Base-by-base conservation (phyloP, 495 filamentous ascomycete species). In the Daldinia grandis region DNA sequence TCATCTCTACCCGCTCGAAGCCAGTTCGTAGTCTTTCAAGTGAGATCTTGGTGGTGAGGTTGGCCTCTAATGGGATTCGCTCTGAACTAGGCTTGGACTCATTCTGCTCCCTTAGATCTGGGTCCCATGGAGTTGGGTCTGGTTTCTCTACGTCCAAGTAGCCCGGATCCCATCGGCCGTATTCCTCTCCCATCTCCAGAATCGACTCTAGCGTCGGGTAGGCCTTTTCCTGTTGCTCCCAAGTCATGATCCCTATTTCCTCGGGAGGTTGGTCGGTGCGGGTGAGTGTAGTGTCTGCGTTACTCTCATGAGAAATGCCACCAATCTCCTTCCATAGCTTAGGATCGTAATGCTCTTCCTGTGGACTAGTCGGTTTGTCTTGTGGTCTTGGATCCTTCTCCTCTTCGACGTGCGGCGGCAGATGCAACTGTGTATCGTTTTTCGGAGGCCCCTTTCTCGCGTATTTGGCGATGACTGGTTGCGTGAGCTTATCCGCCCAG, bases 161-260 rank as follows among this genome's bases (percentile, higher is more conserved):
- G 19, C 8, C 40, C 7, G 67, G 69, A 40, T 77, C 67, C 73
- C 72, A 75, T 50, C 66, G 5, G 1, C 66, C 6, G 2, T 27
- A n/a, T 44, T 59, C 42, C 17, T 47, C 56, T 1, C 37, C 19
- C 24, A 3, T 37, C n/a, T 19, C 1, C 8, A 77, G n/a, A n/a
- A 61, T 10, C 7, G 28, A 21, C n/a, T 71, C 47, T n/a, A 75
- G 57, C 27, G n/a, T 37, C n/a, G 75, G 73, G 44, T 65, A 77
- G 3, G 21, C 21, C 15, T 53, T 14, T 33, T 73, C 70, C 50
- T 73, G 69, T 25, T 71, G 40, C 5, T 56, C 40, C 69, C 72
- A 74, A 3, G 62, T 72, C 62, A 64, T 19, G 37, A 37, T 56
- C 5, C 73, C 75, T 40, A 64, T 57, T 5, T 57, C 54, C 10